Base-by-base conservation (phyloP, 257 asterid genomes). In the Ballota nigra region DNA sequence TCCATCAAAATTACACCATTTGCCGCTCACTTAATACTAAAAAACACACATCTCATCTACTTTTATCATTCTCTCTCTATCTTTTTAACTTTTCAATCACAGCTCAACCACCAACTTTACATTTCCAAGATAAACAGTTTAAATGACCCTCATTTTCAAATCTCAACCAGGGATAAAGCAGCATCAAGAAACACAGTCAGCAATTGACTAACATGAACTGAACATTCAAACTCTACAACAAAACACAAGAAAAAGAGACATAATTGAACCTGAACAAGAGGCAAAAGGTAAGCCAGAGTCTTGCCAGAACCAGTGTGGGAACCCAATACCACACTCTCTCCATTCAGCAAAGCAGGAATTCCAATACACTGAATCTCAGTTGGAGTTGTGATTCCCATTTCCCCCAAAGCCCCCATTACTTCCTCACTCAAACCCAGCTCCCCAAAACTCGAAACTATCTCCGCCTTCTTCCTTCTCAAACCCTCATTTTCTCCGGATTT, bases 231-330 rank as follows among this genome's bases (percentile, higher is more conserved):
- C 11, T 68, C 13, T 31, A 65, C 73, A 60, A 16, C 18, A 29
- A 53, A 53, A 19, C 19, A 66, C 0, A 13, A 62, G 63, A 47
- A 58, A 26, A 10, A 8, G 20, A 41, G 18, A 4, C n/a, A 74
- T 49, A 59, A 66, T 56, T 45, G 69, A 58, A 94, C 98, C 97
- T 95, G 98, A 83, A 86, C 91, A 77, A 95, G 85, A 67, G 99
- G 99, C 82, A 95, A 83, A 80, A 95, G 83, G 77, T 95, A 95
- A 77, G 98, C 99, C 71, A 95, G 86, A 41, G 99, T 95, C 84
- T 95, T 95, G 43, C 99, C 98, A 41, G 99, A 95, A 28, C 99
- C 99, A 75, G 99, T 95, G 66, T 95, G 99, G 2, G 98, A 95
- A 13, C 98, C 99, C 86, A 95, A 78, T 0, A 92, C 98, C 69